Percentiles rank a stretch among this genome's conserved stretches.
These are phyloP conservation scores for Escallonia rubra DNA, from an alignment of 129 eudicot species.

Conservation along the genomic window DNA sequence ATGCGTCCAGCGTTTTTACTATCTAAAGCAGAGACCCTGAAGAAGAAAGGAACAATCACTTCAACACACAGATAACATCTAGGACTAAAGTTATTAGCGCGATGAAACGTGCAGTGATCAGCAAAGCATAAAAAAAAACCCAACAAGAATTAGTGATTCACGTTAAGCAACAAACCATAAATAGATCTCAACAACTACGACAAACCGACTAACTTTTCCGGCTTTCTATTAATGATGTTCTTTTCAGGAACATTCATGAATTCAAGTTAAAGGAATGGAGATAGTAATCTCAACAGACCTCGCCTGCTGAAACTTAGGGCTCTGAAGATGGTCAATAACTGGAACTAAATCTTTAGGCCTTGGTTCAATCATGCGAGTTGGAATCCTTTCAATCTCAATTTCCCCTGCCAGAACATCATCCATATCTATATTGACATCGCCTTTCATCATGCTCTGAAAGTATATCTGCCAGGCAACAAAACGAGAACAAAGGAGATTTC, in stretches of 20 bases:
- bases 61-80: not conserved
- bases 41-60: slow-evolving; percentile 1
- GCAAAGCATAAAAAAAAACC: no score
- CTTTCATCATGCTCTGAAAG: slow-evolving; percentile 30
- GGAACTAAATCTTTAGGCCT: slow-evolving; percentile 38
- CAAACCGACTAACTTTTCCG: no score
- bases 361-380: slow-evolving; percentile 25
- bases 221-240: no score
- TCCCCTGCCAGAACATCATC: slow-evolving; percentile 25
- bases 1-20: slow-evolving; percentile 7
- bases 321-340: slow-evolving; percentile 28
- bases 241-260: no score
- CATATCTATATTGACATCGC: slow-evolving; percentile 12
- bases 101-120: no score
- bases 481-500: not conserved
- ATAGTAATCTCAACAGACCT: slow-evolving; percentile 18
- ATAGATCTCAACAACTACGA: no score
- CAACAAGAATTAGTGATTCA: no score
- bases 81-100: no score
- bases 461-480: slow-evolving; percentile 43
- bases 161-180: no score
- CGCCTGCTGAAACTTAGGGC: slow-evolving; percentile 25
- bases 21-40: slow-evolving; percentile 33
- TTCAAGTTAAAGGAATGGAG: no score
- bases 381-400: slow-evolving; percentile 36